Evolutionary conservation across 2,329 filamentous ascomycete species (phyloP).

Genomic region (Hypocrella siamensis): DNA sequence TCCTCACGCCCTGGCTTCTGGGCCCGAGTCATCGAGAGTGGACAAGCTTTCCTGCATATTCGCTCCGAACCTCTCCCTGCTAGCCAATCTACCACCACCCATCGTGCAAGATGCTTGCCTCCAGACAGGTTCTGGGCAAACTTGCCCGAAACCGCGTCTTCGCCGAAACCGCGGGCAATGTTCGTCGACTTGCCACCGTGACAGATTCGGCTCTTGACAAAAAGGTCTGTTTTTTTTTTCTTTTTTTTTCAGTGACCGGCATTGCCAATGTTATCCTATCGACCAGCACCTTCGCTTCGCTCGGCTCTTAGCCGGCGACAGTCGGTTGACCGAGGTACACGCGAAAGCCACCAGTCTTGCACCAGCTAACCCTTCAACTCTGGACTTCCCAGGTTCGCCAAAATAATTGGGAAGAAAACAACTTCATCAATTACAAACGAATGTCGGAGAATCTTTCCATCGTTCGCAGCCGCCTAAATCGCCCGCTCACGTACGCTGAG

Average conservation of each 20-base stretch:
- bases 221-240: constrained; percentile 44
- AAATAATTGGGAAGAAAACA: constrained; percentile 89
- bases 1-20: too few species aligned
- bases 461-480: constrained; percentile 78
- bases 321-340: not conserved
- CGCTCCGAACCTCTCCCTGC: too few species aligned
- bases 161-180: constrained; percentile 39
- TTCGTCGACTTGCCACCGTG: constrained; percentile 70
- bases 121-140: constrained; percentile 53
- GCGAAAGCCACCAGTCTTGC: not conserved
- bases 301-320: not conserved
- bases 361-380: not conserved
- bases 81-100: constrained; percentile 5
- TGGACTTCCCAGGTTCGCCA: constrained; percentile 81
- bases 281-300: not conserved
- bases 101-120: constrained; percentile 46
- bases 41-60: too few species aligned
- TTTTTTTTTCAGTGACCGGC: not conserved
- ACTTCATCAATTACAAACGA: constrained; percentile 99
- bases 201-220: constrained; percentile 73
- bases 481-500: constrained; percentile 87
- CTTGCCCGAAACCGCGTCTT: constrained; percentile 45
- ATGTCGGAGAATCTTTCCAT: constrained; percentile 95
- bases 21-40: too few species aligned
- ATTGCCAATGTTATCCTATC: not conserved